Evolutionary conservation across 1,139 yeast genomes (phyloP), one percentile per base, ranked within the genome.

Genomic region (Zygosaccharomyces sapae): DNA sequence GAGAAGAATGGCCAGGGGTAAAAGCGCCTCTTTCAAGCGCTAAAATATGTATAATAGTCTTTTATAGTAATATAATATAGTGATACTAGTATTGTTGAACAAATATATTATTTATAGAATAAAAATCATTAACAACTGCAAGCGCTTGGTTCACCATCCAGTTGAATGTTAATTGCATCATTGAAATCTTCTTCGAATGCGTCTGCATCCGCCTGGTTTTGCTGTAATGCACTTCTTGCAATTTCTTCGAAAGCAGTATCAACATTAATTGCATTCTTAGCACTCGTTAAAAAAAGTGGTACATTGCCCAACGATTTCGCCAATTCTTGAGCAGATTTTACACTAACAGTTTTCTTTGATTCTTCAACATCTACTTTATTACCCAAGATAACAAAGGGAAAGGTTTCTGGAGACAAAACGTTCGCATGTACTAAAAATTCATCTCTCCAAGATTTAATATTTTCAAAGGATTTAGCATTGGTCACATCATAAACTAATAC

Each of bases 341-440:
- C 76, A 29, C 86, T 80, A 3, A 92, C 88, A 44, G 83, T 82
- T 58, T 95, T 82, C 70, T 89, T 88, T 56, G 83, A 76, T 59
- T 92, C 97, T 63, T 92, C 97, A 34, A 88, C 88, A 67, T 92
- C 98, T 49, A 92, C 82, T 73, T 92, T 92, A 70, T 92, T 92
- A 44, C 97, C 98, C 61, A 92, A 77, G 47, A 90, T 86, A 48
- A 90, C 94, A 69, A 92, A 92, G 2, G 97, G 97, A 74, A 92
- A 92, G 59, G 85, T 86, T 55, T 87, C 96, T 1, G 97, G 97
- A 60, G 92, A 94, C 44, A 83, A 76, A 31, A 94, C 95, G 63
- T 88, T 89, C 41, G 96, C 94, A 68, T 92, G 97, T 48, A 92
- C 81, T 55, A 92, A 73, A 65, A 92, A 92, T 69, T 92, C 97